A percentile compares a stretch with the other conserved stretches of the same genome.
These are phyloP conservation scores for Russula emetica DNA, from an alignment of 768 basidiomycete genomes.

Conservation along the genomic window DNA sequence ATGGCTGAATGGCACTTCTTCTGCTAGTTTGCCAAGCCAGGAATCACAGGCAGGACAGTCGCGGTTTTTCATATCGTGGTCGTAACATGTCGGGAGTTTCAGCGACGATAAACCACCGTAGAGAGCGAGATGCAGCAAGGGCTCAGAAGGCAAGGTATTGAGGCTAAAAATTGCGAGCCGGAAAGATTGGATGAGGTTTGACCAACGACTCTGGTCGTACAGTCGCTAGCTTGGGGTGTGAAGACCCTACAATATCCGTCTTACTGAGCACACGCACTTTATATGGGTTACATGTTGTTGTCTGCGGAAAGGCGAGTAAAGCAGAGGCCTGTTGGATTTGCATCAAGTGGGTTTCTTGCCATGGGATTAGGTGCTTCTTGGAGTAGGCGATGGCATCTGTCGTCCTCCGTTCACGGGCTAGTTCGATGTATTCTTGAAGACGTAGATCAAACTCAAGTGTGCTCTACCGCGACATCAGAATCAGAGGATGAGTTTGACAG, in stretches of 20 bases:
- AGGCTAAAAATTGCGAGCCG: constrained; percentile 81
- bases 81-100: constrained; percentile 82
- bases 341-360: constrained; percentile 74
- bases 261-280: constrained; percentile 34
- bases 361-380: constrained; percentile 71
- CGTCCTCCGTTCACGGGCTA: constrained; percentile 61
- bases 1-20: constrained; percentile 87
- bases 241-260: neutral
- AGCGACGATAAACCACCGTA: constrained; percentile 90
- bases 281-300: constrained; percentile 73
- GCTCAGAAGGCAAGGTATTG: constrained; percentile 82
- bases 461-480: constrained; percentile 50
- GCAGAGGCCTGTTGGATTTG: constrained; percentile 77
- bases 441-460: constrained; percentile 95
- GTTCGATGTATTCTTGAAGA: constrained; percentile 94
- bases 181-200: constrained; percentile 67
- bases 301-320: constrained; percentile 68
- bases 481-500: constrained; percentile 12
- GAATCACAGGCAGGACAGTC: constrained; percentile 91
- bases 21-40: constrained; percentile 68
- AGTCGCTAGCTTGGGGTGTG: constrained; percentile 51
- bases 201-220: constrained; percentile 81
- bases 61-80: constrained; percentile 57
- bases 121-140: constrained; percentile 80
- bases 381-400: constrained; percentile 81